phyloP scores from a whole-genome alignment of 2,329 filamentous ascomycete species.

The Gaeumannomyces sp. region DNA sequence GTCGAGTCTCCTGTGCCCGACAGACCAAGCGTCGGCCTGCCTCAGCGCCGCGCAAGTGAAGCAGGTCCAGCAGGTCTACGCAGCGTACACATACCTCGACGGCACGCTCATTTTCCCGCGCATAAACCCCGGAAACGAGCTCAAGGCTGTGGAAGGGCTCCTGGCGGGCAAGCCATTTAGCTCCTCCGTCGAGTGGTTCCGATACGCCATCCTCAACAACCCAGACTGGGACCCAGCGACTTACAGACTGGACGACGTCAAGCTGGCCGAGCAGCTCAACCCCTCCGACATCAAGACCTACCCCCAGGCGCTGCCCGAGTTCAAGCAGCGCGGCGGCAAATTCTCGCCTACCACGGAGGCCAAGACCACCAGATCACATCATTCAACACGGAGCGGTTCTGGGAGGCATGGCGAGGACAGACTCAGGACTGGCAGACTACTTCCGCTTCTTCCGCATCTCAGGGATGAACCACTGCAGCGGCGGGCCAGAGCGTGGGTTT shows the following conservation, averaged over 20 bases:
- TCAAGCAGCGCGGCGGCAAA: slow-evolving; percentile 33
- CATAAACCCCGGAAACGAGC: slow-evolving; percentile 42
- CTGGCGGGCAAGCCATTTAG: slow-evolving; percentile 34
- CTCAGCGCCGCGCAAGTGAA: slow-evolving; percentile 7
- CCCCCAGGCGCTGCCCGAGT: slow-evolving; percentile 29
- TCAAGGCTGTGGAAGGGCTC: slow-evolving; percentile 28
- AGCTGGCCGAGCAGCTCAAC: slow-evolving; percentile 14
- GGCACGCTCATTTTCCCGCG: slow-evolving; percentile 42
- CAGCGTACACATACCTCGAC: slow-evolving; percentile 16
- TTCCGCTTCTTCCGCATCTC: slow-evolving; percentile 46
- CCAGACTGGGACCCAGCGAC: slow-evolving; percentile 33
- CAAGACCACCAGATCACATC: slow-evolving; percentile 37
- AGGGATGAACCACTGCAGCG: slow-evolving; percentile 44
- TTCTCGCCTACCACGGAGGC: slow-evolving; percentile 38
- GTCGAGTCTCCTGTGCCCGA: slow-evolving; percentile 5
- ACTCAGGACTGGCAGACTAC: slow-evolving; percentile 25
- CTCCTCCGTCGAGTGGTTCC: slow-evolving; percentile 41
- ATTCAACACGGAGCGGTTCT: slow-evolving; percentile 40
- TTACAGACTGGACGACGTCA: slow-evolving; percentile 31
- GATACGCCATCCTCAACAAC: slow-evolving; percentile 41
- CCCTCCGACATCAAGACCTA: slow-evolving; percentile 19
- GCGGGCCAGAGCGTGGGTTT: slow-evolving; percentile 32
- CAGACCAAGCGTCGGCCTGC: slow-evolving; percentile 7
- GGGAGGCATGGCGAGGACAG: slow-evolving; percentile 39
- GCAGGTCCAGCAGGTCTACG: slow-evolving; percentile 12